Evolutionary conservation across 164 flowering plant genomes (phyloP), one percentile per base, ranked within the genome.

Genomic region (Protea cynaroides): DNA sequence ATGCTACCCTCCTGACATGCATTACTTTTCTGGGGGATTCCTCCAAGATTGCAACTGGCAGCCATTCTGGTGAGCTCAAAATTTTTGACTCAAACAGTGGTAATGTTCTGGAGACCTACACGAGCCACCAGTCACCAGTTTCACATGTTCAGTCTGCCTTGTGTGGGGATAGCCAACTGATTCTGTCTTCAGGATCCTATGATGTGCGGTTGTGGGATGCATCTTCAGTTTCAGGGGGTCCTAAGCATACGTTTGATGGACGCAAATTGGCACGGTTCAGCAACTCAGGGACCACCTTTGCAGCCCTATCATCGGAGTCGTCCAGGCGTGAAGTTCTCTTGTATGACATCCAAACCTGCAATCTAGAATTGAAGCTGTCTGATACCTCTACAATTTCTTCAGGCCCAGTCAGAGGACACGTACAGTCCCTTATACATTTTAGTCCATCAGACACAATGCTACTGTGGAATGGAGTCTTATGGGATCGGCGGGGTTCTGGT

Each of bases 191-290:
- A 10, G 84, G 92, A 63, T 68, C 85, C 47, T 68, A 72, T 57
- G 99, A 95, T 64, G 97, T 87, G 55, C 76, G 79, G 49, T 71
- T 95, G 23, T 95, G 99, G 99, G 92, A 95, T 75, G 89, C 90
- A 37, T 75, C 86, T 58, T 75, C 89, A 7, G 60, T 95, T 1
- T 77, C 89, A 5, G 78, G 73, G 62, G 99, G 94, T 40, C 90
- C 97, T 4, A 64, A 71, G 56, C 90, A 84, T 74, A 63, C 86
- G 11, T 85, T 92, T 81, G 96, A 92, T 0, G 89, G 80, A 21
- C 86, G 96, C 75, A 95, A 87, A 69, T 83, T 89, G 60, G 99
- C 92, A 22, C 75, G 85, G 57, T 84, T 95, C 69, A 88, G 94
- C 80, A 83, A 90, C 67, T 75, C 83, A n/a, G 93, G 96, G 25